Evolutionary conservation across 345 rosid species (phyloP), one percentile per base, ranked within the genome.

Genomic region (Rubroshorea leprosula): DNA sequence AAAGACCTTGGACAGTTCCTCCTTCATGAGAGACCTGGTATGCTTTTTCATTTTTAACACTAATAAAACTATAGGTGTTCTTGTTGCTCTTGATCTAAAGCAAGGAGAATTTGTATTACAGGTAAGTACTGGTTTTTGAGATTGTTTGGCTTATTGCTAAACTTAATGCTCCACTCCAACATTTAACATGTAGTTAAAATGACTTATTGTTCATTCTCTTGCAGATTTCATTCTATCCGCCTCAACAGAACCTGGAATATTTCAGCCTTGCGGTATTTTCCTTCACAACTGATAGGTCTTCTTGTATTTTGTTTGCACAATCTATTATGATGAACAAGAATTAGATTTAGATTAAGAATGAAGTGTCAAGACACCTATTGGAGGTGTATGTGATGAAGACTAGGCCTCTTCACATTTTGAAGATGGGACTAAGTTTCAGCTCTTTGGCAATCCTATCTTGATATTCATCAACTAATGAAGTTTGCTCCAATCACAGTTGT

Each of bases 1-100:
- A 80, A 54, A 65, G 85, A 83, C 67, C 96, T 87, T 16, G 97
- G 94, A 16, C 62, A 66, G 51, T 85, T 77, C 76, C 75, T 93
- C 64, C 77, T 80, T 41, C 70, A 70, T 24, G 77, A 69, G 76
- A 85, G 82, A 69, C 96, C 97, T 53, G 96, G 94, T 60, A 86
- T 86, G 99, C 69, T 93, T 86, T 75, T 93, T 89, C 68, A 74
- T 89, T 72, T 89, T 89, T 81, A 92, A 89, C 72, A 80, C 86
- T 12, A 80, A n/a, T n/a, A n/a, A 81, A 70, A 96, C 83, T 41
- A 89, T 86, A 51, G 99, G 99, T 31, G 96, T 85, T 62, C 82
- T 89, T 53, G 96, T 92, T 78, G 99, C 94, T 53, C 97, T 89
- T 77, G 97, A 89, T 77, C 89, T 89, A 61, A 65, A 68, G 62